These are phyloP conservation scores for Pyrenopolyporus hunteri DNA, from an alignment of 495 filamentous ascomycete species.

Conservation along the genomic window DNA sequence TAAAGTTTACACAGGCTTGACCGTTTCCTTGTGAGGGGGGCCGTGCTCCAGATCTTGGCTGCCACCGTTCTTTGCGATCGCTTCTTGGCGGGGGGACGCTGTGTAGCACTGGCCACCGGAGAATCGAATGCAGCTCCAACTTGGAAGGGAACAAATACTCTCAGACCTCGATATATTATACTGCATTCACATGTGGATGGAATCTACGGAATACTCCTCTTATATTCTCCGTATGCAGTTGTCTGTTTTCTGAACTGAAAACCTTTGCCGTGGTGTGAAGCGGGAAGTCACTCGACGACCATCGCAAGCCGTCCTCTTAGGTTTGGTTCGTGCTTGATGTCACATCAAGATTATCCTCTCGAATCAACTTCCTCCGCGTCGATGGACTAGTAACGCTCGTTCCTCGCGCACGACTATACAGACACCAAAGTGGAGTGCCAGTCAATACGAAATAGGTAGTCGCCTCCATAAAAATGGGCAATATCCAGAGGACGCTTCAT, in stretches of 20 bases:
- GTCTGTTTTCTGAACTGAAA: background rate
- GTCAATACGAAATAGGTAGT: too few relatives aligned
- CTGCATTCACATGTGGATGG: background rate
- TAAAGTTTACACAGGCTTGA: slow-evolving; percentile 9
- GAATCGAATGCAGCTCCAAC: background rate
- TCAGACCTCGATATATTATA: slow-evolving; percentile 29
- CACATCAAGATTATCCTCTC: slow-evolving; percentile 11
- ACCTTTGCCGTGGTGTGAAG: slow-evolving; percentile 5
- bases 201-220: background rate
- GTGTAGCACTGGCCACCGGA: slow-evolving; percentile 6
- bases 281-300: too few relatives aligned
- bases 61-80: slow-evolving; percentile 21
- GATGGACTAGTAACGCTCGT: too few relatives aligned
- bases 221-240: slow-evolving; percentile 7
- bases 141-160: slow-evolving; percentile 13
- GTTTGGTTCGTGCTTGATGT: slow-evolving; percentile 19
- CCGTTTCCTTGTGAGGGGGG: slow-evolving; percentile 12
- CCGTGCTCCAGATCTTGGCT: slow-evolving; percentile 26
- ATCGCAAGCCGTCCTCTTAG: too few relatives aligned
- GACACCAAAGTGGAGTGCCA: too few relatives aligned
- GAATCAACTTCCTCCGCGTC: background rate
- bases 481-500: slow-evolving; percentile 13
- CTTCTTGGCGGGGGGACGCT: slow-evolving; percentile 27
- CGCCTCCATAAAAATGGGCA: too few relatives aligned
- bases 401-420: too few relatives aligned